Conservation (phyloP, 2,329 filamentous ascomycete genomes). For the Epichloe sylvatica region DNA sequence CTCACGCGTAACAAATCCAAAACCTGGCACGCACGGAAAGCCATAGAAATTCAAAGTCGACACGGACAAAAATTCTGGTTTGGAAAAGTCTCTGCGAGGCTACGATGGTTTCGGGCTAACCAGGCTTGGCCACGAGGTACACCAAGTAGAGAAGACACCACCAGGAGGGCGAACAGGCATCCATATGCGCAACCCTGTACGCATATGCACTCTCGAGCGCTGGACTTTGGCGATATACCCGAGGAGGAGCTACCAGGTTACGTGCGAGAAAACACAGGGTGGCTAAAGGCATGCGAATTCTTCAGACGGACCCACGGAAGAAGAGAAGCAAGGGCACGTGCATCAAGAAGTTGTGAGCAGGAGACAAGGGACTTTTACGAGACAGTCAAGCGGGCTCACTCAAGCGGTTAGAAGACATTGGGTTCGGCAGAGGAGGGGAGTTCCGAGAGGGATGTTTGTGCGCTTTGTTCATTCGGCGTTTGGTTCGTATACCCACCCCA, state of each 20-base stretch:
- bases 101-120: conserved; percentile 18
- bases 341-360: conserved; percentile 9
- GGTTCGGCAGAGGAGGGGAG: background rate
- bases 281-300: conserved; percentile 28
- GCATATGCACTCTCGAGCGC: conserved; percentile 12
- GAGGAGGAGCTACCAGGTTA: conserved; percentile 29
- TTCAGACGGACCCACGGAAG: conserved; percentile 16
- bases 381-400: background rate
- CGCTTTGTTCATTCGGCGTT: background rate
- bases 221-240: conserved; percentile 25
- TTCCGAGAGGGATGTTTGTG: background rate
- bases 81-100: conserved; percentile 28
- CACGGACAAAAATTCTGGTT: conserved; percentile 37
- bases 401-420: background rate
- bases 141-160: conserved; percentile 7
- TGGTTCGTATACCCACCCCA: background rate
- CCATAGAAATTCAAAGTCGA: conserved; percentile 34
- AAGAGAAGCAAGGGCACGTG: conserved; percentile 3
- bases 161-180: background rate
- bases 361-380: conserved; percentile 13
- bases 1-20: conserved; percentile 29
- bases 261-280: conserved; percentile 29
- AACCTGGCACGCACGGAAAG: conserved; percentile 34
- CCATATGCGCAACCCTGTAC: conserved; percentile 15
- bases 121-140: conserved; percentile 3